A percentile compares a stretch with the other conserved stretches of the same genome.
These are phyloP conservation scores for Zygosaccharomyces siamensis DNA, from an alignment of 805 yeast genomes.

Conservation along the genomic window DNA sequence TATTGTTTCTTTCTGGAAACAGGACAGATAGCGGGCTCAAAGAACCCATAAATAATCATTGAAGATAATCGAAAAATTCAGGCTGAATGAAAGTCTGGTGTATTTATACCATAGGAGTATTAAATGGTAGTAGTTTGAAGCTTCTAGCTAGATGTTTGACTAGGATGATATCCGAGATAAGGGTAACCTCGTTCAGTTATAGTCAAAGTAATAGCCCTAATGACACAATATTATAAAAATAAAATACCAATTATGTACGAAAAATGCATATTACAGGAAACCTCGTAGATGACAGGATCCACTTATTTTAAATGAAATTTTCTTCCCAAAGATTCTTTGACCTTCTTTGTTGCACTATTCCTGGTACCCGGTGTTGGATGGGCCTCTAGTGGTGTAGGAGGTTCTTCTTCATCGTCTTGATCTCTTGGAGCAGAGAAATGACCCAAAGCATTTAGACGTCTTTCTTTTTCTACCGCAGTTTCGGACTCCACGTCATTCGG, in stretches of 20 bases:
- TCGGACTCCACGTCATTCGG: slow-evolving; percentile 37
- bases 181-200: neutral
- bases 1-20: slow-evolving; percentile 23
- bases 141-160: neutral
- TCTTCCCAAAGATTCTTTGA: slow-evolving; percentile 17
- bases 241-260: neutral
- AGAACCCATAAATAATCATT: slow-evolving; percentile 8
- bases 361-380: slow-evolving; percentile 4
- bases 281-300: too few species aligned
- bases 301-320: slow-evolving; percentile 11
- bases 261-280: neutral
- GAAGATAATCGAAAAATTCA: neutral
- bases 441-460: slow-evolving; percentile 59
- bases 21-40: slow-evolving; percentile 14
- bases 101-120: neutral
- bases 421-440: slow-evolving; percentile 37
- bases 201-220: neutral
- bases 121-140: too few species aligned
- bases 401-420: slow-evolving; percentile 48
- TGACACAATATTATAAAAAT: neutral
- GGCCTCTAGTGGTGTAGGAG: slow-evolving; percentile 11
- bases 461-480: slow-evolving; percentile 59
- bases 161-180: neutral
- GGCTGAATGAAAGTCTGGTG: neutral
- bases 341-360: slow-evolving; percentile 12